phyloP scores from a whole-genome alignment of 2,329 filamentous ascomycete species.

The Ascochyta fabae region DNA sequence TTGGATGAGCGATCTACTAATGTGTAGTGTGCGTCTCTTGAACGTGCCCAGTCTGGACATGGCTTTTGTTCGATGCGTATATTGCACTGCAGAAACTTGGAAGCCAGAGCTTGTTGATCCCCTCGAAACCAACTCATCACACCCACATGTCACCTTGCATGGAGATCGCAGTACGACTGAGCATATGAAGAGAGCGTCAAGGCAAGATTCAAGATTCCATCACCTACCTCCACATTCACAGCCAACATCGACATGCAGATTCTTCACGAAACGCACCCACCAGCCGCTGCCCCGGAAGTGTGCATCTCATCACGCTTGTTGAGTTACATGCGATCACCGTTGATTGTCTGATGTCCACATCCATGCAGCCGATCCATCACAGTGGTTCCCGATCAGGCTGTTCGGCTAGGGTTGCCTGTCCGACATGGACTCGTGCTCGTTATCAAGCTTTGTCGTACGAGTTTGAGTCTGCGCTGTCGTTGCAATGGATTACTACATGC shows the following conservation, averaged over 20 bases:
- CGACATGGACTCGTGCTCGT: conserved; percentile 6
- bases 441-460: conserved; percentile 5
- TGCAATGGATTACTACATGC: too few relatives aligned
- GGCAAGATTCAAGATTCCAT: background rate
- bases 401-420: conserved; percentile 14
- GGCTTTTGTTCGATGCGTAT: background rate
- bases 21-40: background rate
- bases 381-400: conserved; percentile 9
- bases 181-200: background rate
- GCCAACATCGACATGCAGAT: background rate
- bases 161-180: background rate
- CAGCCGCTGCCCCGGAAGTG: background rate
- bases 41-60: background rate
- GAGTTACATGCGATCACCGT: background rate
- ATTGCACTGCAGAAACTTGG: background rate
- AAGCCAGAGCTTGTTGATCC: background rate
- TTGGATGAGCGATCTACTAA: conserved; percentile 1
- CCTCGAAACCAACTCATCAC: background rate
- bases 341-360: conserved; percentile 12
- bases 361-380: conserved; percentile 11
- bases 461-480: too few relatives aligned
- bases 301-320: background rate
- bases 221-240: background rate
- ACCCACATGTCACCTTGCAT: background rate
- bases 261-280: background rate